Conservation (phyloP, 2,329 filamentous ascomycete genomes). For the Trichoderma aggressivum region DNA sequence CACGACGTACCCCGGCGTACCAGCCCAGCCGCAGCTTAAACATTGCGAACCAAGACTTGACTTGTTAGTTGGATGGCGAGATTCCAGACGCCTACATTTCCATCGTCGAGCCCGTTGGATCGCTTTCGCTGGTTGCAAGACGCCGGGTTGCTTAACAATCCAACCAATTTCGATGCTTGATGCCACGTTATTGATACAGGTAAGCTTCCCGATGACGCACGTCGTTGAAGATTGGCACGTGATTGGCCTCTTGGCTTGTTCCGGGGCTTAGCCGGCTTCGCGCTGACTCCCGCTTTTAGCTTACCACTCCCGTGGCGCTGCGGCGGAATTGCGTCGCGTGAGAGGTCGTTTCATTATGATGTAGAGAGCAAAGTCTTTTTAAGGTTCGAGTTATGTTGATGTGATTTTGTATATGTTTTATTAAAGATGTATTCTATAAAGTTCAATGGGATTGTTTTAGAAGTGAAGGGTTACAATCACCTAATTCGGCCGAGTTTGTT, state of each 20-base stretch:
- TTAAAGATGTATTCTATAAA: not conserved
- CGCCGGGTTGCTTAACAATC: conserved; percentile 1
- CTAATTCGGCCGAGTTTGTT: not conserved
- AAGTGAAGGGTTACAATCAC: not conserved
- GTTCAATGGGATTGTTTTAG: not conserved
- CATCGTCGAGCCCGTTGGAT: not conserved
- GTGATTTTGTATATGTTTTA: not conserved
- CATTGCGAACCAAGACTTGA: conserved; percentile 25
- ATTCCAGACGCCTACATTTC: conserved; percentile 15
- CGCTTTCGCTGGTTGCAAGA: not conserved
- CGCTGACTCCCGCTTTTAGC: not conserved
- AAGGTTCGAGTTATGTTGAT: not conserved
- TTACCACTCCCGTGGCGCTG: not conserved
- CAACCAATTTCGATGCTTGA: conserved; percentile 10
- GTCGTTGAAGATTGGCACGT: conserved; percentile 10
- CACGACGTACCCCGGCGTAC: conserved; percentile 56
- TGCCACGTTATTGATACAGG: conserved; percentile 20
- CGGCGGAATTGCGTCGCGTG: not conserved
- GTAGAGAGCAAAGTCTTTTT: not conserved
- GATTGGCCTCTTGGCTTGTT: not conserved
- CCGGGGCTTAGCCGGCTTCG: conserved; percentile 12
- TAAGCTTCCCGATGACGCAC: conserved; percentile 16
- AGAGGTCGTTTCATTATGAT: not conserved
- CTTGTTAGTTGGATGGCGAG: not conserved
- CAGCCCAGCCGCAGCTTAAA: conserved; percentile 56